Base-by-base conservation (phyloP, 495 filamentous ascomycete species). In the Lophiotrema nucula region DNA sequence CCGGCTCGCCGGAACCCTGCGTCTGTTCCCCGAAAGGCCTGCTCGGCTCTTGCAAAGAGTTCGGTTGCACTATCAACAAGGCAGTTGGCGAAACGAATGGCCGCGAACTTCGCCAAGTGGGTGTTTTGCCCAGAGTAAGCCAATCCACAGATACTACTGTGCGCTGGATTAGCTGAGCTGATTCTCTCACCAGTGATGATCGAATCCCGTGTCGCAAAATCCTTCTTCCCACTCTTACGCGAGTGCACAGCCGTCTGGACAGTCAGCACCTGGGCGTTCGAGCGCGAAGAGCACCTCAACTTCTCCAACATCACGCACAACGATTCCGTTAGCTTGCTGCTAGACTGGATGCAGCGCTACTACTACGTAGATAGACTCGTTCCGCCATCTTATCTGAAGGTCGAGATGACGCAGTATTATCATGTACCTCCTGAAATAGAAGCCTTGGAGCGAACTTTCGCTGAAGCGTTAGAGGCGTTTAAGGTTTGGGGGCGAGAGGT, bases 351-450 rank as follows among this genome's bases (percentile, higher is more conserved):
- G 11, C 6, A 18, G 35, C 11, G 23, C n/a, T 21, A 25, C 28
- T 41, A 33, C 21, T 31, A 33, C 21, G 25, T 24, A 8, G 42
- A 16, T 25, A 16, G 16, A 2, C 5, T 37, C 2, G 23, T 16
- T 31, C 55, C 55, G 46, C 55, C 55, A 47, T 4, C 10, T 24
- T 58, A 37, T 19, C 35, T 58, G 47, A 19, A n/a, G 3, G 55
- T 58, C 13, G 13, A 28, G 35, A 50, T 56, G 16, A 13, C 1
- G n/a, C 16, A 6, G 21, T 19, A 21, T 11, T 16, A 22, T 3
- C 8, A 6, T 11, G 24, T 13, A 24, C 24, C 19, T 35, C 31
- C 8, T 8, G 31, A 35, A 8, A 35, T 35, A 23, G 13, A 37
- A 19, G 24, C 8, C n/a, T 35, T 35, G 31, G 31, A 56, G 26